Conservation (phyloP, 129 eudicot genomes). For the Erigeron canadensis region DNA sequence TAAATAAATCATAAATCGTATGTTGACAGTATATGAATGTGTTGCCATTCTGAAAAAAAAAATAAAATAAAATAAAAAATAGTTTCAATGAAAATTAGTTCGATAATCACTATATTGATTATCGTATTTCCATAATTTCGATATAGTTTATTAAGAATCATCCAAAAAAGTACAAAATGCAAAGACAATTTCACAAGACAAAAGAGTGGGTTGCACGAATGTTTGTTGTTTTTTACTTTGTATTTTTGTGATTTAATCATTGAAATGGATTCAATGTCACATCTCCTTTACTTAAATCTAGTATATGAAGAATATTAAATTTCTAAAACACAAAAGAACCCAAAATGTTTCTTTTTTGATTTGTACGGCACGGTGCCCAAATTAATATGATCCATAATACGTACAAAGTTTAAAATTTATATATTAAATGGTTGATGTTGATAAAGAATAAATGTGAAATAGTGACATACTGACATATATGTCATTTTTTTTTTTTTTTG, state of each 20-base stretch:
- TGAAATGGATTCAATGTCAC: constrained; percentile 3
- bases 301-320: background rate
- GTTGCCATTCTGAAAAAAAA: no score
- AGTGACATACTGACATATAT: background rate
- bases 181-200: constrained; percentile 1
- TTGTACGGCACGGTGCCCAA: constrained; percentile 14
- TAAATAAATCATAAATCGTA: no score
- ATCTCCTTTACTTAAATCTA: background rate
- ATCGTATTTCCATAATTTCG: no score
- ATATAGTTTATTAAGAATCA: background rate
- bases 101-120: no score
- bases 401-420: constrained; percentile 15
- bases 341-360: background rate
- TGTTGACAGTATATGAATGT: no score
- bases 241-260: constrained; percentile 3
- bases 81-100: no score
- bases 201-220: constrained; percentile 18
- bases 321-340: background rate
- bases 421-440: background rate
- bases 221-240: constrained; percentile 10
- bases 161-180: background rate
- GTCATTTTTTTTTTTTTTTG: no score
- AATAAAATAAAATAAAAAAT: no score
- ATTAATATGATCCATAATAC: constrained; percentile 2
- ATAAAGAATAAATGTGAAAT: background rate